Evolutionary conservation across 73 alveolate species (phyloP).

Genomic region (Stentor coeruleus): DNA sequence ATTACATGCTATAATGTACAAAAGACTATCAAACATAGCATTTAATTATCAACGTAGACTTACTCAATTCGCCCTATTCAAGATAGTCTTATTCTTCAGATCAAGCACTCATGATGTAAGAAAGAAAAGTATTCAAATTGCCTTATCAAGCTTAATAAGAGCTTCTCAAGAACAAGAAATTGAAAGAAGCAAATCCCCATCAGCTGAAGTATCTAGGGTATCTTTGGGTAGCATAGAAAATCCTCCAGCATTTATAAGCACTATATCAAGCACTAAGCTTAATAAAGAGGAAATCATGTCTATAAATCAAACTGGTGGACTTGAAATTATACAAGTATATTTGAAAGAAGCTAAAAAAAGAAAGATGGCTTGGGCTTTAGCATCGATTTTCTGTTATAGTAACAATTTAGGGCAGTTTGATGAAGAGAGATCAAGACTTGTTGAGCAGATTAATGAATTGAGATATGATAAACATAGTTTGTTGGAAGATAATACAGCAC

Average conservation of each 20-base stretch:
- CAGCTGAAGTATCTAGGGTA: too few relatives aligned
- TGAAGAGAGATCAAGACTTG: constrained; percentile 18
- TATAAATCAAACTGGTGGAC: background rate
- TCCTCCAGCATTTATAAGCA: background rate
- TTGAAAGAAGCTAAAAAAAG: background rate
- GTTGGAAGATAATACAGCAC: constrained; percentile 20
- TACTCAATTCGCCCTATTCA: constrained; percentile 18
- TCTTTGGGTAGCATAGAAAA: too few relatives aligned
- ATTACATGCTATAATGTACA: background rate
- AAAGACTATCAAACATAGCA: background rate
- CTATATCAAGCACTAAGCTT: background rate
- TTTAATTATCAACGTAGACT: background rate
- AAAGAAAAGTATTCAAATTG: background rate
- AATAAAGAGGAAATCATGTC: background rate
- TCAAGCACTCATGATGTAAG: background rate
- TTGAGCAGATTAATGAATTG: constrained; percentile 5
- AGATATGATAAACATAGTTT: constrained; percentile 27
- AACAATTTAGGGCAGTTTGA: background rate
- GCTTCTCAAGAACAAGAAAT: background rate
- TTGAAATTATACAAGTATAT: background rate
- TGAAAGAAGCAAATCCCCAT: background rate
- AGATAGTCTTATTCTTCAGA: background rate
- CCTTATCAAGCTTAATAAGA: background rate
- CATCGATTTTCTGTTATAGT: background rate
- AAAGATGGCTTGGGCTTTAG: background rate